These are phyloP conservation scores for Backusella parvicylindrica DNA, from an alignment of 192 early-diverging fungal species.

Conservation along the genomic window DNA sequence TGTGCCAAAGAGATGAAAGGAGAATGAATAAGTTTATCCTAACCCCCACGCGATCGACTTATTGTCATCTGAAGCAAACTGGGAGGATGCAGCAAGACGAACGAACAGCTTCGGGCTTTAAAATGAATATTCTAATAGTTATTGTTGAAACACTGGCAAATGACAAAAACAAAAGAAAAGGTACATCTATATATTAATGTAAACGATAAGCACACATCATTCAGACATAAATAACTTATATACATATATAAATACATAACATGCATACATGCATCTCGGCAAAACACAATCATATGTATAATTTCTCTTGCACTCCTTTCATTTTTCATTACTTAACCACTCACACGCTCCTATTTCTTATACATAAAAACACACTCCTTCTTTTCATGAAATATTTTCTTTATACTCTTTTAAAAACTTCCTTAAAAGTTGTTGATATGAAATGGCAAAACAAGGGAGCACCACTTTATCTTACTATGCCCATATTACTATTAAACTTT, in stretches of 20 bases:
- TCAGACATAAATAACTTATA: neutral
- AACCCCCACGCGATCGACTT: neutral
- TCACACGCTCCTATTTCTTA: neutral
- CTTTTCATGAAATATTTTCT: neutral
- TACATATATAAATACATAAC: neutral
- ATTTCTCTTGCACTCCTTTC: neutral
- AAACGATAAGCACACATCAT: neutral
- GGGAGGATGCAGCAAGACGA: neutral
- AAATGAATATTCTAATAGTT: neutral
- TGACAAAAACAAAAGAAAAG: neutral
- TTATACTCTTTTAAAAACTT: neutral
- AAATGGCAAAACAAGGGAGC: neutral
- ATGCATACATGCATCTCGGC: neutral
- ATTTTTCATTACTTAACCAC: neutral
- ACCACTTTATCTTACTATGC: neutral
- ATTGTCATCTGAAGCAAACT: constrained; percentile 3
- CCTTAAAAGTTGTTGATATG: neutral
- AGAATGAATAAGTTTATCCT: neutral
- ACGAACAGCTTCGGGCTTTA: neutral
- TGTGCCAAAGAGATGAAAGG: neutral
- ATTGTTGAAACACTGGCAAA: neutral
- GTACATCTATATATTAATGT: neutral
- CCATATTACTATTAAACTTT: neutral
- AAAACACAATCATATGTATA: neutral
- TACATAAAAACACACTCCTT: neutral